phyloP scores from a whole-genome alignment of 371 early-diverging fungal genomes.

The Gilbertella persicaria region DNA sequence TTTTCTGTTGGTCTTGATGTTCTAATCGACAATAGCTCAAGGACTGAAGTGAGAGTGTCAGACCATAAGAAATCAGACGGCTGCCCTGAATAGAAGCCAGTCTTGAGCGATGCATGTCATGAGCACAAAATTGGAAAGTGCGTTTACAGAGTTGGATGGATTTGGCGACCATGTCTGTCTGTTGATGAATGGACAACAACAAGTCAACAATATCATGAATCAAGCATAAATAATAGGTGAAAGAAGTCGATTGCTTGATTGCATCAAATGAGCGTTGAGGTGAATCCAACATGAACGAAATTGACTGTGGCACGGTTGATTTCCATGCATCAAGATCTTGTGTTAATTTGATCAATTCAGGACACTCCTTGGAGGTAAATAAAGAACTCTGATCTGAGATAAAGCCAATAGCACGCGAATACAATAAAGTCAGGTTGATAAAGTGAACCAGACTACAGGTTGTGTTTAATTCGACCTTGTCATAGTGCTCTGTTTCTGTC shows the following conservation, averaged over 20 bases:
- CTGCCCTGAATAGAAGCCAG: constrained; percentile 22
- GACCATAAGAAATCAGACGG: constrained; percentile 16
- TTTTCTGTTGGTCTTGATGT: background rate
- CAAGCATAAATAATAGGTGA: constrained; percentile 14
- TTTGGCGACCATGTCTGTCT: background rate
- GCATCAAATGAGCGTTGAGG: constrained; percentile 7
- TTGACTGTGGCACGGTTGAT: constrained; percentile 1
- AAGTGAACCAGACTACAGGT: constrained; percentile 20
- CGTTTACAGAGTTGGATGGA: constrained; percentile 6
- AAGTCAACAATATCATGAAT: constrained; percentile 15
- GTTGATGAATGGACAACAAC: constrained; percentile 10
- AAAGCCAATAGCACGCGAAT: constrained; percentile 13
- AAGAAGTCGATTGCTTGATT: background rate
- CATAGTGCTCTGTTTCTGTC: constrained; percentile 25
- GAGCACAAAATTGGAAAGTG: constrained; percentile 6
- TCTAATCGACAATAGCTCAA: constrained; percentile 1
- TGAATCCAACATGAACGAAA: background rate
- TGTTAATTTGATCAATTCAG: constrained; percentile 4
- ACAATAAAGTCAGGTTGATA: constrained; percentile 5
- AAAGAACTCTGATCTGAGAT: constrained; percentile 13
- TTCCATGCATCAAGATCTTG: constrained; percentile 14
- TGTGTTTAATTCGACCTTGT: constrained; percentile 13
- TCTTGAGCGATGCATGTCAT: constrained; percentile 8
- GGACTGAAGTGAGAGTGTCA: constrained; percentile 18
- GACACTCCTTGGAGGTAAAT: background rate